These are phyloP conservation scores for Fraxinus americana DNA, from an alignment of 257 asterid genomes.

Conservation along the genomic window DNA sequence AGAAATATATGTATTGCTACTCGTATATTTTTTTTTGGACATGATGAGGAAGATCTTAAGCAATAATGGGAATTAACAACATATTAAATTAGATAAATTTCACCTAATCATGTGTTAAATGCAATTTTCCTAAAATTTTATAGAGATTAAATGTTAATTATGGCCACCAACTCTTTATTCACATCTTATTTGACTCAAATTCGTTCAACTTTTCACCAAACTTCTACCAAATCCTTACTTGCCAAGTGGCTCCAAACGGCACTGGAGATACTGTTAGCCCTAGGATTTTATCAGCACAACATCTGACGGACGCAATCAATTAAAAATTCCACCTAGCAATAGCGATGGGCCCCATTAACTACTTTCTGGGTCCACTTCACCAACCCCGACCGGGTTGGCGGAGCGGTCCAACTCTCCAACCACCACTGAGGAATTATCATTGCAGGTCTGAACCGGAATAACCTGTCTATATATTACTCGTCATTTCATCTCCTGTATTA, in stretches of 20 bases:
- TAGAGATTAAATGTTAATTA: neutral
- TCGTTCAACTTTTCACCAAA: slow-evolving; percentile 12
- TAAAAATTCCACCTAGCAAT: neutral
- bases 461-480: slow-evolving; percentile 27
- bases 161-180: neutral
- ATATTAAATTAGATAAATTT: no score
- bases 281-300: neutral
- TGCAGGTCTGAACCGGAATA: slow-evolving; percentile 36
- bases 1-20: no score
- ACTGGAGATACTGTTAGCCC: neutral
- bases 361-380: slow-evolving; percentile 32
- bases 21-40: no score
- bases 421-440: neutral
- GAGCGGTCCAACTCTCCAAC: slow-evolving; percentile 25
- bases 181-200: neutral
- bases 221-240: neutral
- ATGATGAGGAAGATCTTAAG: no score
- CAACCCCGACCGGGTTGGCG: slow-evolving; percentile 53
- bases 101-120: neutral
- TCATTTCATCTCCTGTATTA: slow-evolving; percentile 14
- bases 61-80: no score
- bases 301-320: neutral
- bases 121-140: neutral
- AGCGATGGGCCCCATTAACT: slow-evolving; percentile 25
- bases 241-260: neutral